Conservation (phyloP, 805 yeast genomes). For the Candida sithepensis region DNA sequence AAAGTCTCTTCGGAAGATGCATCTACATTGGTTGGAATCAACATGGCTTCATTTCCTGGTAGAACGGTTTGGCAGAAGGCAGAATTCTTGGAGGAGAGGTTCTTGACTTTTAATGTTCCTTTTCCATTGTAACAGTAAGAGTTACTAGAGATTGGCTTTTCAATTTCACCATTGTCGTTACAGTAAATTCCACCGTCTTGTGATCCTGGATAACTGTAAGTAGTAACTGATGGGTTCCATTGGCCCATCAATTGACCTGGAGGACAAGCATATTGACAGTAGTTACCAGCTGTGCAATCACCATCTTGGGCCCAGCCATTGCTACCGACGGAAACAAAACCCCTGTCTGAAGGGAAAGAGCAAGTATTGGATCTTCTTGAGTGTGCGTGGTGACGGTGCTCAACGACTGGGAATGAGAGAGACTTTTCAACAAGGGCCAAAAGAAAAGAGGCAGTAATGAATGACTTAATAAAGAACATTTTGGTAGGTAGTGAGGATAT, state of each 20-base stretch:
- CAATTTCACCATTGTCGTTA: conserved; percentile 62
- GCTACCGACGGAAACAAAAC: conserved; percentile 65
- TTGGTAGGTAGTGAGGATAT: neutral
- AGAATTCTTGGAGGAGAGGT: conserved; percentile 54
- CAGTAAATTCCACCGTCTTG: conserved; percentile 83
- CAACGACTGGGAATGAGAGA: conserved; percentile 13
- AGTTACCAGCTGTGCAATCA: conserved; percentile 67
- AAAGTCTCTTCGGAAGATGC: conserved; percentile 45
- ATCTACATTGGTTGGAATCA: conserved; percentile 75
- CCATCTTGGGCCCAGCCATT: conserved; percentile 90
- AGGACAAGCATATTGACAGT: conserved; percentile 90
- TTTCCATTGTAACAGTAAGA: conserved; percentile 74
- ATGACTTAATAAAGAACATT: conserved; percentile 10
- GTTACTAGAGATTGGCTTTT: conserved; percentile 54
- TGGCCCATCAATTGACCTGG: conserved; percentile 86
- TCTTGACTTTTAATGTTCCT: conserved; percentile 59
- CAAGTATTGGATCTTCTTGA: conserved; percentile 43
- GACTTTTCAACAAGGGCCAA: conserved; percentile 9
- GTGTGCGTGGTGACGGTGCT: conserved; percentile 20
- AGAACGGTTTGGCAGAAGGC: conserved; percentile 91
- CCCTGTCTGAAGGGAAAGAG: conserved; percentile 62
- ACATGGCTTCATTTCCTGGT: conserved; percentile 94
- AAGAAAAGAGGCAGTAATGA: conserved; percentile 7
- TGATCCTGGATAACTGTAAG: conserved; percentile 73
- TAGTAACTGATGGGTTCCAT: conserved; percentile 77